Evolutionary conservation across 306 rosid genomes (phyloP).

Genomic region (Castanopsis chinensis): DNA sequence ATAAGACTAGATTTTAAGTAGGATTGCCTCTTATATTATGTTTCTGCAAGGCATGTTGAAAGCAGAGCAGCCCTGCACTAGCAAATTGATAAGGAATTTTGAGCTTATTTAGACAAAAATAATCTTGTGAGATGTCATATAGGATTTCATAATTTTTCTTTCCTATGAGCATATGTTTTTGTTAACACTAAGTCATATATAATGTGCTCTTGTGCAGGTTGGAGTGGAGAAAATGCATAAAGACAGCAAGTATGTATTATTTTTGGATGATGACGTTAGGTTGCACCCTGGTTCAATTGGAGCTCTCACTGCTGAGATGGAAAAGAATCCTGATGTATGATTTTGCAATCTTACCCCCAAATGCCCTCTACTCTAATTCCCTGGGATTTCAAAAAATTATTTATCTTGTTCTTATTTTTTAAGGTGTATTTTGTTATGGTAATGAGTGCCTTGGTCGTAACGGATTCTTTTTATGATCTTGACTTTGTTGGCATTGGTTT

Average conservation of each 20-base stretch:
- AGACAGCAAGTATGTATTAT: conserved; percentile 77
- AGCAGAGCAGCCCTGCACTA: neutral
- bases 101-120: neutral
- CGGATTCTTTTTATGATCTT: conserved; percentile 14
- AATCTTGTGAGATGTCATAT: too few relatives aligned
- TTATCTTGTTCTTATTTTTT: conserved; percentile 3
- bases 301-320: conserved; percentile 79
- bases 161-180: conserved; percentile 18
- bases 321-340: conserved; percentile 82
- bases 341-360: conserved; percentile 1
- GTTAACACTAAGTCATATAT: conserved; percentile 14
- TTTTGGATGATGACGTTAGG: conserved; percentile 95
- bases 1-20: conserved; percentile 7
- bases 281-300: conserved; percentile 98
- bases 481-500: conserved; percentile 30
- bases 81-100: conserved; percentile 4
- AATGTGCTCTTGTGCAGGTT: conserved; percentile 49
- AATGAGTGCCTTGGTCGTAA: neutral
- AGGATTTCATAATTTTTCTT: conserved; percentile 14
- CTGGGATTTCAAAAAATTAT: neutral
- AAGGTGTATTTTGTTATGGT: conserved; percentile 5
- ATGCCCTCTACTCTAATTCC: neutral
- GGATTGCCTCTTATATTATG: conserved; percentile 1
- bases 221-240: conserved; percentile 93
- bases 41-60: conserved; percentile 10